Percentiles rank a stretch among this genome's conserved stretches.
phyloP scores from a whole-genome alignment of 75 land plant genomes.

The Pinus albicaulis region DNA sequence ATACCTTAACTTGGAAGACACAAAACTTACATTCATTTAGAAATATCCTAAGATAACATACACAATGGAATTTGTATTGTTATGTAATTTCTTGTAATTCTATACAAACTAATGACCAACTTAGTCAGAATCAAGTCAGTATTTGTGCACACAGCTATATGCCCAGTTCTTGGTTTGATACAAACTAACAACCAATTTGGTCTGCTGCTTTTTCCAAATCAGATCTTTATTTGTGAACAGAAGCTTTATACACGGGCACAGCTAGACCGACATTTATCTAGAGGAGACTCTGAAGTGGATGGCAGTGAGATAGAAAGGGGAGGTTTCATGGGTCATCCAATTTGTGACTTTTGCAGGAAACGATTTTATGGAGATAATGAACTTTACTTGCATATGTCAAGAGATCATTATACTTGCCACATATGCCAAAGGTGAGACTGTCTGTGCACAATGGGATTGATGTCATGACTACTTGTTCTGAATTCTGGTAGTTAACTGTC shows the following conservation, averaged over 20 bases:
- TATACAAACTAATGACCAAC: slow-evolving; percentile 42
- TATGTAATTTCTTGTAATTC: slow-evolving; percentile 2
- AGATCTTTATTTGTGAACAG: slow-evolving; percentile 97
- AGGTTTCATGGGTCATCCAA: slow-evolving; percentile 90
- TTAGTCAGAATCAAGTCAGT: too few species aligned
- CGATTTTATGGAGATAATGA: slow-evolving; percentile 97
- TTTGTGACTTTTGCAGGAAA: slow-evolving; percentile 85
- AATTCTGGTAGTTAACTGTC: not conserved
- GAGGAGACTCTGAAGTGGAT: slow-evolving; percentile 93
- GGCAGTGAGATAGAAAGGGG: slow-evolving; percentile 88
- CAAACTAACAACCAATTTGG: too few species aligned
- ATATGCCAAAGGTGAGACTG: slow-evolving; percentile 85
- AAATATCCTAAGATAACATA: too few species aligned
- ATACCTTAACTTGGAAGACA: too few species aligned
- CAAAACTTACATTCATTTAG: too few species aligned
- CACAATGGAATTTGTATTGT: too few species aligned
- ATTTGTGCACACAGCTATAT: too few species aligned
- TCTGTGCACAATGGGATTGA: slow-evolving; percentile 6
- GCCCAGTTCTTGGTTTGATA: too few species aligned
- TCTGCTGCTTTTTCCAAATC: slow-evolving; percentile 1
- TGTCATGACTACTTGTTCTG: not conserved
- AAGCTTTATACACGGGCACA: slow-evolving; percentile 86
- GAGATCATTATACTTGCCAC: slow-evolving; percentile 96
- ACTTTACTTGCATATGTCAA: slow-evolving; percentile 93
- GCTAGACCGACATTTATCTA: slow-evolving; percentile 66